Conservation (phyloP, 1,284 basidiomycete genomes). For the Tilletia walkeri region DNA sequence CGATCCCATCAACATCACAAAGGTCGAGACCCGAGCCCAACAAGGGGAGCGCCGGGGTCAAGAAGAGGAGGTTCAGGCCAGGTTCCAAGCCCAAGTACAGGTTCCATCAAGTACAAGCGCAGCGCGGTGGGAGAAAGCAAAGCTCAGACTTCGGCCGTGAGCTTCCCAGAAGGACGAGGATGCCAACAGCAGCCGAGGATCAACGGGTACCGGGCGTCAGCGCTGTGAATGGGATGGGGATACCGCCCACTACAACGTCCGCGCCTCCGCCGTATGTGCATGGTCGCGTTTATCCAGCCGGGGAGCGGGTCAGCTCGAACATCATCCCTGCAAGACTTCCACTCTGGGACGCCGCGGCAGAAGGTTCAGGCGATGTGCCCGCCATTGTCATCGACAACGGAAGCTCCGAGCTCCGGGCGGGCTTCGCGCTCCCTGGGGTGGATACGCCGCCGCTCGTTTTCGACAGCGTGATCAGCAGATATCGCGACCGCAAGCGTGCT, state of each 20-base stretch:
- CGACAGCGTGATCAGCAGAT: constrained; percentile 50
- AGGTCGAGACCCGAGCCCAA: too few relatives aligned
- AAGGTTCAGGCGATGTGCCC: background rate
- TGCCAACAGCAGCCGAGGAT: background rate
- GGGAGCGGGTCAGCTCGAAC: background rate
- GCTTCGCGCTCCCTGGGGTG: constrained; percentile 65
- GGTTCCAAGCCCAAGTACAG: too few relatives aligned
- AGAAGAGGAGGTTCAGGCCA: too few relatives aligned
- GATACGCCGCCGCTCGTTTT: constrained; percentile 35
- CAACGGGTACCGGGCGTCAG: background rate
- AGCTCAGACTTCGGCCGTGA: background rate
- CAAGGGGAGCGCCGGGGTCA: too few relatives aligned
- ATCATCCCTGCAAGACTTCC: background rate
- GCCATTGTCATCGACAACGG: constrained; percentile 91
- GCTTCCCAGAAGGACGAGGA: background rate
- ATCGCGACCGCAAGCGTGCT: constrained; percentile 46
- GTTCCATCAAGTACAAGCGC: too few relatives aligned
- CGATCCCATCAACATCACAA: too few relatives aligned
- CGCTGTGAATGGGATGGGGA: background rate
- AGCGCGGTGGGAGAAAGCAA: too few relatives aligned
- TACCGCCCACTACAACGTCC: background rate
- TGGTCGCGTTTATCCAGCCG: constrained; percentile 3
- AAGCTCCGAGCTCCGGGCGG: constrained; percentile 79
- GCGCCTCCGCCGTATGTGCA: background rate
- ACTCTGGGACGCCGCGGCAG: background rate